Base-by-base conservation (phyloP, 2,329 filamentous ascomycete genomes). In the Ceratocystis cubensis region DNA sequence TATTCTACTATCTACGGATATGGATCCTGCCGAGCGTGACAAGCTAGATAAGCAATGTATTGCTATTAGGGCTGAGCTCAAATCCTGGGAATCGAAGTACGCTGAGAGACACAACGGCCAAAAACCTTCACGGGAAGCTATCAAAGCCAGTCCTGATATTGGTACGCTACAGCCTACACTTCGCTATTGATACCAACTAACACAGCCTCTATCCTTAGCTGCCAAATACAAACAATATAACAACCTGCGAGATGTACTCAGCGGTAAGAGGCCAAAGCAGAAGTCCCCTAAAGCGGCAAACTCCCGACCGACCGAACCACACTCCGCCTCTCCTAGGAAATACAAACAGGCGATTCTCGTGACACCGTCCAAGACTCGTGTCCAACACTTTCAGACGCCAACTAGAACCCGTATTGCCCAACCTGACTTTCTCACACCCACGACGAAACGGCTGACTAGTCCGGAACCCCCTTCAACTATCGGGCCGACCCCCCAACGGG, bases 201-300 rank as follows among this genome's bases (percentile, higher is more conserved):
- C 17, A 65, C 48, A 15, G 7, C 61, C 30, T 67, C 61, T n/a
- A 45, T 10, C 20, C 33, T 10, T 10, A 66, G 48, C 70, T 88
- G 87, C 85, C 46, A 91, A 91, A 73, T 93, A 93, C 75, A 90
- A 88, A 73, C 81, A 88, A 69, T 92, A 91, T 75, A 85, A 86
- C 73, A 85, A 81, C 70, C 73, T 87, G 64, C 82, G 86, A 69
- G 81, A 84, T 71, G 78, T 84, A 59, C 76, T 85, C 67, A 74
- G 80, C 1, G 82, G 83, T 67, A 86, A 84, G 72, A 69, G 17
- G 20, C 50, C 78, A 20, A 75, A 79, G 70, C 71, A 75, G 69
- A 71, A 77, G 66, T 71, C 75, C 2, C 71, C 44, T 2, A 48
- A 50, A 33, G 45, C 71, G 67, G 70, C 75, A 15, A 71, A 72